These are phyloP conservation scores for Oryza australiensis DNA, from an alignment of 176 grass and related monocot genomes.

Conservation along the genomic window DNA sequence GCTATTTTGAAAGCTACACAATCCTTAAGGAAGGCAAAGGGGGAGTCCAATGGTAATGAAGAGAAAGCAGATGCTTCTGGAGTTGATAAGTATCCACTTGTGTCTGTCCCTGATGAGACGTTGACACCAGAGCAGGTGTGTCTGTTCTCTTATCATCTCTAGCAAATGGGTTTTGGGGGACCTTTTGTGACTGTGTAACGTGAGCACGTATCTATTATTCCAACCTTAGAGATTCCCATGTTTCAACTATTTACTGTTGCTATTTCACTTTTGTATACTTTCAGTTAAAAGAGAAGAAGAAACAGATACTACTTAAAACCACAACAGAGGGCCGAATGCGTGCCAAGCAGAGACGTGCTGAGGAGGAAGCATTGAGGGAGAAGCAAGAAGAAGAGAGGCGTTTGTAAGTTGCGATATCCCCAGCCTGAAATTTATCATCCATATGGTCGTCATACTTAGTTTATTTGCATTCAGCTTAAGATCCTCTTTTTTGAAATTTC, in stretches of 20 bases:
- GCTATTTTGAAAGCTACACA: slow-evolving; percentile 62
- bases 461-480: slow-evolving; percentile 11
- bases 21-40: slow-evolving; percentile 87
- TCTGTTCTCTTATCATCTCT: slow-evolving; percentile 26
- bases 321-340: slow-evolving; percentile 85
- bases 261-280: slow-evolving; percentile 25
- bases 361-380: slow-evolving; percentile 85
- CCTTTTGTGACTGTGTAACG: slow-evolving; percentile 2
- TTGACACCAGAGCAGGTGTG: slow-evolving; percentile 82
- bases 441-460: slow-evolving; percentile 10
- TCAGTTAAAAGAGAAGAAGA: slow-evolving; percentile 98
- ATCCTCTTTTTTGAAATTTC: slow-evolving; percentile 25
- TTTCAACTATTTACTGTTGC: slow-evolving; percentile 2
- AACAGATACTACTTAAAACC: slow-evolving; percentile 84
- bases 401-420: slow-evolving; percentile 57
- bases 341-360: slow-evolving; percentile 73
- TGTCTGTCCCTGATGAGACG: slow-evolving; percentile 75
- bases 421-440: slow-evolving; percentile 26
- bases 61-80: slow-evolving; percentile 62
- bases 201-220: background rate
- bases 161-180: slow-evolving; percentile 10
- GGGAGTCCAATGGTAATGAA: slow-evolving; percentile 66
- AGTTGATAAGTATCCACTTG: slow-evolving; percentile 85
- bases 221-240: slow-evolving; percentile 1
- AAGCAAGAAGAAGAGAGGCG: slow-evolving; percentile 85